Base-by-base conservation (phyloP, 108 stramenopile genomes). In the Fistulifera solaris region DNA sequence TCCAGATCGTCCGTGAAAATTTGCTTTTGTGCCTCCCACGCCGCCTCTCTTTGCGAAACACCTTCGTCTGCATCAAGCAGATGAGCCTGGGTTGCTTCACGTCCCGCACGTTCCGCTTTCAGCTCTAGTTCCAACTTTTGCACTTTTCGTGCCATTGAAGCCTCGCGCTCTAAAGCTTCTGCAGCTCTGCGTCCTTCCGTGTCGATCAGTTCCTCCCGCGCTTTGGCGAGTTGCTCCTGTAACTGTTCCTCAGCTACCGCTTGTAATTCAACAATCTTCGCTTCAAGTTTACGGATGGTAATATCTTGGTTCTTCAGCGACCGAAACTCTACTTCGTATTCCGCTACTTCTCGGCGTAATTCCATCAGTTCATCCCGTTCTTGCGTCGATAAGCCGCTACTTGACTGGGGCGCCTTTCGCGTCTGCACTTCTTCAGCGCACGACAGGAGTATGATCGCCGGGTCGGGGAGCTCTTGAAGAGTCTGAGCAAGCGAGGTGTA, bases 231-330 rank as follows among this genome's bases (percentile, higher is more conserved):
- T 41, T 87, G 67, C 19, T 65, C 63, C 57, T 81, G 60, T 14
- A 87, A 58, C 38, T 78, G 77, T 38, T 80, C 81, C 55, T 85
- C 81, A n/a, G 64, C 76, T 38, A 68, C 65, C 40, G 63, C 43
- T 39, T 85, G 76, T 21, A 92, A 58, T 42, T 89, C 81, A 8
- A 56, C 71, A 62, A 95, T 90, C 44, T 78, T 67, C 38, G 65
- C 73, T 53, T 95, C 84, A 40, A 95, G 66, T 68, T 81, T 87
- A 3, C 84, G 75, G 49, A 95, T 92, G 24, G 89, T 92, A 68
- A 95, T 84, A 47, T 93, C 90, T 58, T 95, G 94, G 61, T 95
- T 91, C 69, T 95, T 89, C 23, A 95, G 61, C 31, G 62, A 63
- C 0, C 79, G 65, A 66, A 93, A 93, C 54, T 95, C 94, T 23